Evolutionary conservation across 495 filamentous ascomycete species (phyloP), one percentile per base, ranked within the genome.

Genomic region (Penicillium salamii): DNA sequence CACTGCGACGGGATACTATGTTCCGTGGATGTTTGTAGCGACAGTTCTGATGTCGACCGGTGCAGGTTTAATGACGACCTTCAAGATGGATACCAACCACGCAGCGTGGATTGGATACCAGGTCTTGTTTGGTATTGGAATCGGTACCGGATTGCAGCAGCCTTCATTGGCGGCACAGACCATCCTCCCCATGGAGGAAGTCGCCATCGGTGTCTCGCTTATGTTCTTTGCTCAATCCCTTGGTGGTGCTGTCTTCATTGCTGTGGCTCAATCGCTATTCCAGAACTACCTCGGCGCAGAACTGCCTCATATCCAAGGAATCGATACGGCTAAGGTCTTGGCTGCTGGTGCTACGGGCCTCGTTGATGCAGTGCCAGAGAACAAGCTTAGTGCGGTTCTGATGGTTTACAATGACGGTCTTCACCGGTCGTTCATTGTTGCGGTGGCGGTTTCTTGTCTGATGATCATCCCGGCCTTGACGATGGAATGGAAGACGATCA

Each of bases 121-220:
- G 58, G 73, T 88, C 44, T 50, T 91, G n/a, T 79, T 75, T 42
- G 89, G 89, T 28, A 74, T 86, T 9, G 89, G 87, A 6, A 58
- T 89, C 5, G 89, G 88, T 0, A 67, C 81, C 7, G 86, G 87
- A n/a, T 79, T 89, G 77, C 88, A 91, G 60, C 80, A 84, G 37
- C 66, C 79, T 1, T 73, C 72, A 18, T 72, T 89, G 32, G 84
- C 84, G 6, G 81, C 81, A 6, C 87, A 89, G 54, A 78, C 82
- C 1, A 72, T 79, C 2, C 75, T 89, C 5, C 61, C 72, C 0
- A 63, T 62, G 19, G 66, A 69, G 9, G 82, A 89, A 53, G 73
- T 88, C 9, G 66, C 83, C 7, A 82, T 76, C 3, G 85, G 84
- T 19, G 73, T 84, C 19, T 70, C 84, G 4, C 65, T 87, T 29